Conservation (phyloP, 2,329 filamentous ascomycete genomes). For the Diaporthe sp. region DNA sequence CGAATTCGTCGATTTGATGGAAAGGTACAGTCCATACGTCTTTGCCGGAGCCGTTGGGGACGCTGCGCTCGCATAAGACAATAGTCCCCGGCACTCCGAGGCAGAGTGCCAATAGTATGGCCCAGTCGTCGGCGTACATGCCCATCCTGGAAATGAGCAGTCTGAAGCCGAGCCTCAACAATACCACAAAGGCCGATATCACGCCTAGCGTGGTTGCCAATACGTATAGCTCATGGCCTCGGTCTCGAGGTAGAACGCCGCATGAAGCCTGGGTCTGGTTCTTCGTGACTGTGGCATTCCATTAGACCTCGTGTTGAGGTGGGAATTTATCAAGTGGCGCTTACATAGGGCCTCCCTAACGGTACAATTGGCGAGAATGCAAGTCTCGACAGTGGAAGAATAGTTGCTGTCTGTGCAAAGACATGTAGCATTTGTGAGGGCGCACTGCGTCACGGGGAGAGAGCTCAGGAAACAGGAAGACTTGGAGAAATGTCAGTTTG, state of each 20-base stretch:
- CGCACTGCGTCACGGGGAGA: constrained; percentile 25
- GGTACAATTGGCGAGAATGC: constrained; percentile 26
- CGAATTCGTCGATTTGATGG: constrained; percentile 44
- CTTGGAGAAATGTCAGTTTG: neutral
- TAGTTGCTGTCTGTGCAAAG: constrained; percentile 23
- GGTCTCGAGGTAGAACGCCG: constrained; percentile 8
- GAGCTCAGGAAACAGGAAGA: constrained; percentile 14
- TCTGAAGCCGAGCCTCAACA: constrained; percentile 39
- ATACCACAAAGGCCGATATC: constrained; percentile 22
- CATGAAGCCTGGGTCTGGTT: constrained; percentile 29
- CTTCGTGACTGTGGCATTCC: constrained; percentile 18
- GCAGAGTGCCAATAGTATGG: constrained; percentile 32
- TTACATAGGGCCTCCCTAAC: constrained; percentile 32
- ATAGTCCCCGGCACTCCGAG: constrained; percentile 38
- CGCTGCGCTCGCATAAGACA: constrained; percentile 28
- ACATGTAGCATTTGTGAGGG: constrained; percentile 32
- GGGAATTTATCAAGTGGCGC: neutral
- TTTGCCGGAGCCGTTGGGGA: constrained; percentile 44
- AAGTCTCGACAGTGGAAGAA: neutral
- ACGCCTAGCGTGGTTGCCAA: constrained; percentile 22
- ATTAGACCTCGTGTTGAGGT: neutral
- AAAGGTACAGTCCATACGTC: constrained; percentile 47
- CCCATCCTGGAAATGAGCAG: constrained; percentile 27
- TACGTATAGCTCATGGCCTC: neutral
- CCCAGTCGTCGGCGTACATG: constrained; percentile 41